phyloP scores from a whole-genome alignment of 768 basidiomycete genomes.

The Coprinopsis marcescibilis region DNA sequence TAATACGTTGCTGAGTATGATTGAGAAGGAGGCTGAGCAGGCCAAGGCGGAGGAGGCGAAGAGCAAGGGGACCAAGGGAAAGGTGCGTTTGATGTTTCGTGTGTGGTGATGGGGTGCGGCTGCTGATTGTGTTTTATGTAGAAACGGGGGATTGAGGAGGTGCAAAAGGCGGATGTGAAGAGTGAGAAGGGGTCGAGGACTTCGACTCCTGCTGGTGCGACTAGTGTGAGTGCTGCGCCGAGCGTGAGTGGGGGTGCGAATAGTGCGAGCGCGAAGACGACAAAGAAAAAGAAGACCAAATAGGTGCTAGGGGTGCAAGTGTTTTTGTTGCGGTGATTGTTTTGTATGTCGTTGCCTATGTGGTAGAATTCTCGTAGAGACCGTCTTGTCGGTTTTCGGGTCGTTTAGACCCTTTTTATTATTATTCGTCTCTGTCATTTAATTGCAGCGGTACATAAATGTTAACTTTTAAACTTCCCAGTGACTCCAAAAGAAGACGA shows the following conservation, averaged over 20 bases:
- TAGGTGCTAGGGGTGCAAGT: too few species aligned
- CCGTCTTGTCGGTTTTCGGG: too few species aligned
- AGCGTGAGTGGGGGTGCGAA: conserved; percentile 42
- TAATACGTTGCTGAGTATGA: conserved; percentile 81
- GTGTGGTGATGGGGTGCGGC: not conserved
- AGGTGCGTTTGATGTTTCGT: conserved; percentile 37
- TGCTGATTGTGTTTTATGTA: conserved; percentile 20
- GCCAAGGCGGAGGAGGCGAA: conserved; percentile 64
- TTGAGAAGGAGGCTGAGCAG: conserved; percentile 85
- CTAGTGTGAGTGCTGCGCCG: conserved; percentile 60
- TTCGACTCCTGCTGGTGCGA: conserved; percentile 50
- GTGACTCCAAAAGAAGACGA: too few species aligned
- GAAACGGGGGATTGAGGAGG: conserved; percentile 73
- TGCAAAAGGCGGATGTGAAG: conserved; percentile 37
- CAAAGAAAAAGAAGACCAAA: conserved; percentile 40
- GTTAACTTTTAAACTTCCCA: too few species aligned
- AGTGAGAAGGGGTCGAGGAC: conserved; percentile 57
- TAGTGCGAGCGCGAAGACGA: conserved; percentile 63
- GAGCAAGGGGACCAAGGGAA: conserved; percentile 55
- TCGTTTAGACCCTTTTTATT: too few species aligned
- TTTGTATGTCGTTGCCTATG: too few species aligned
- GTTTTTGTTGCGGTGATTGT: too few species aligned
- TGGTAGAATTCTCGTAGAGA: too few species aligned
- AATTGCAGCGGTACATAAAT: too few species aligned
- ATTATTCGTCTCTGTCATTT: too few species aligned